Base-by-base conservation (phyloP, 495 filamentous ascomycete species). In the Aspergillus baeticus region DNA sequence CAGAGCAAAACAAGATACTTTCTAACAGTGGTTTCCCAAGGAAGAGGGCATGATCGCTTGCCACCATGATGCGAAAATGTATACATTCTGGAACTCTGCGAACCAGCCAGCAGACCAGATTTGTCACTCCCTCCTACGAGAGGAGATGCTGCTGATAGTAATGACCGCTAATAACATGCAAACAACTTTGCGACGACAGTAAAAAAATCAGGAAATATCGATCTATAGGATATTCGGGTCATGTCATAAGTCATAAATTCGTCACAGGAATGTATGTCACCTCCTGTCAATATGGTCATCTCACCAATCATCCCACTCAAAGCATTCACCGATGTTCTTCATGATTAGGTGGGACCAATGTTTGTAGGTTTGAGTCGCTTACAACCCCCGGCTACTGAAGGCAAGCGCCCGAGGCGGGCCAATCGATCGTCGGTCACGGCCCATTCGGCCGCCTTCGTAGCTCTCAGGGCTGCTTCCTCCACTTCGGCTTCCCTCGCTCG, bases 381-480 rank as follows among this genome's bases (percentile, higher is more conserved):
- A 58, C 20, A 54, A 29, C 7, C 33, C 51, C 18, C 61, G 47
- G 8, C n/a, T 42, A 4, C 59, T 49, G 36, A 64, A 57, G 18
- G 59, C 56, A 43, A 65, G 42, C 11, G 55, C 53, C 39, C 59
- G 52, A 18, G 55, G 35, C 10, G 53, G 56, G 18, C 50, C 63
- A 54, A 55, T 46, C 4, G 41, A 31, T 50, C 50, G 51, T 42
- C 47, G 51, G 21, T 61, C 62, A 17, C 56, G 50, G 20, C 54
- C 47, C 46, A 65, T 34, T 21, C 55, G 53, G 5, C 59, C 60
- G n/a, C 56, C 58, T 17, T 62, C 63, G 21, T 63, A 63, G 65
- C 71, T 83, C 47, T 76, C 75, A 11, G 83, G 83, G 69, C 84
- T 87, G 54, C 80, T 84, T 10, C 74, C 77, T 17, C 77, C 77